phyloP scores from a whole-genome alignment of 1,284 basidiomycete species.

The Austroboletus novae-zelandiae region DNA sequence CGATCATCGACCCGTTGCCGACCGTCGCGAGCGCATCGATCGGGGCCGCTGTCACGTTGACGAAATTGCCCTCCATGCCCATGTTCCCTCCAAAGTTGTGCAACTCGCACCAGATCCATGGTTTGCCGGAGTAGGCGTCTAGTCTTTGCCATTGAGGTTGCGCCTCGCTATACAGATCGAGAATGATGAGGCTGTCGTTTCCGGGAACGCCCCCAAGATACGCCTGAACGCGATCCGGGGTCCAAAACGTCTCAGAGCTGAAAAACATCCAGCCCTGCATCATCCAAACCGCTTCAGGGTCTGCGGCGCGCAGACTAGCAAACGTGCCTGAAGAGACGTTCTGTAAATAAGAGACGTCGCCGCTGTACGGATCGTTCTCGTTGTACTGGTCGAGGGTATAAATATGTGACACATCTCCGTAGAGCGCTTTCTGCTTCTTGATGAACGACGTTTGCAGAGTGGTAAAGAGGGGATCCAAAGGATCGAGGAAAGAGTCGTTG shows the following conservation, averaged over 20 bases:
- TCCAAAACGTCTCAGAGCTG: slow-evolving; percentile 37
- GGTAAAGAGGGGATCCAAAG: slow-evolving; percentile 38
- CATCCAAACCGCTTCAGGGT: slow-evolving; percentile 42
- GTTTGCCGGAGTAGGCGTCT: slow-evolving; percentile 39
- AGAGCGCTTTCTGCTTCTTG: slow-evolving; percentile 38
- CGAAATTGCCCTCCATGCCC: slow-evolving; percentile 42
- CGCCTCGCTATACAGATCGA: slow-evolving; percentile 44
- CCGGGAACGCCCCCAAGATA: slow-evolving; percentile 39
- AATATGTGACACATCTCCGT: slow-evolving; percentile 41
- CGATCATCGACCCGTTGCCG: slow-evolving; percentile 36
- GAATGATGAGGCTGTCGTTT: slow-evolving; percentile 40
- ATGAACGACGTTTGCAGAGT: slow-evolving; percentile 42
- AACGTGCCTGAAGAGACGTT: slow-evolving; percentile 35
- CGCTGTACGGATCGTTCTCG: slow-evolving; percentile 41
- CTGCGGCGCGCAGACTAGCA: slow-evolving; percentile 37
- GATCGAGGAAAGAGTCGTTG: slow-evolving; percentile 42
- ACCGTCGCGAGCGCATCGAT: slow-evolving; percentile 6
- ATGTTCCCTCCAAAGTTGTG: slow-evolving; percentile 45
- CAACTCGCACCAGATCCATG: slow-evolving; percentile 42
- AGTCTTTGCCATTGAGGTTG: slow-evolving; percentile 43
- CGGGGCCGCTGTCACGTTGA: slow-evolving; percentile 34
- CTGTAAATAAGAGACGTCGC: slow-evolving; percentile 36
- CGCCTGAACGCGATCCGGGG: slow-evolving; percentile 37
- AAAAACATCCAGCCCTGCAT: slow-evolving; percentile 43
- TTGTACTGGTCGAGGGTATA: slow-evolving; percentile 49